These are phyloP conservation scores for sorghum (Sorghum bicolor) DNA, from an alignment of 176 grass and related monocot species.

Conservation along the genomic window Sorghum_bicolor_NCBIv3 NC_012875.2:46002001-46002500, in stretches of 20 bases:
- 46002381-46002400: not conserved
- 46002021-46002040: not conserved
- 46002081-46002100: slow-evolving; percentile 4
- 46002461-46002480: slow-evolving; percentile 35
- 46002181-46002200: not conserved
- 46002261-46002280: not conserved
- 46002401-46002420: slow-evolving; percentile 16
- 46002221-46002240: not conserved
- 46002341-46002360: not conserved
- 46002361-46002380: not conserved
- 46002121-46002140: not conserved
- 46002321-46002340: not conserved
- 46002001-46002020: no score
- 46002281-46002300: slow-evolving; percentile 26
- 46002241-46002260: not conserved
- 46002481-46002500: not conserved
- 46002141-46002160: not conserved
- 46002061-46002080: no score
- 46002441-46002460: not conserved
- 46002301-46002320: not conserved
- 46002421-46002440: slow-evolving; percentile 20
- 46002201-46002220: not conserved
- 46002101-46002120: slow-evolving; percentile 22
- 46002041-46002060: not conserved
- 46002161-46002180: not conserved